Evolutionary conservation across 257 asterid genomes (phyloP), one percentile per base, ranked within the genome.

Genomic region (Solanum peruvianum): DNA sequence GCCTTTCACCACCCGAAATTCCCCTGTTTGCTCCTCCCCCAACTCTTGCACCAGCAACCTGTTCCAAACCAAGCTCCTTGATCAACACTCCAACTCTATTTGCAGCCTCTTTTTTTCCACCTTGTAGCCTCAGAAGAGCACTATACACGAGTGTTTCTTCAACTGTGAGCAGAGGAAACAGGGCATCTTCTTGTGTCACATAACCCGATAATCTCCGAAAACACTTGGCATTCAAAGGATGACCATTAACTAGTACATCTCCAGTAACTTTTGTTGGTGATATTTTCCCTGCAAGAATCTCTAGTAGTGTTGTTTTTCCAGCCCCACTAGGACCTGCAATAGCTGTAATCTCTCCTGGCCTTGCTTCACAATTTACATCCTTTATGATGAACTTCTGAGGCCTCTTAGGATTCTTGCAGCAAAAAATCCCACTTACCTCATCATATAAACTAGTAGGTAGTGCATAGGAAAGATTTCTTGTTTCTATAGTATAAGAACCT

Each of bases 251-350:
- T 9, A 95, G 88, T 10, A 96, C 91, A 45, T 91, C 86, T 9
- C 98, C 99, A 7, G 94, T 93, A 5, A 93, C 91, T 78, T 88
- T 89, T 6, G 60, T 82, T 9, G 90, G 90, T n/a, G 96, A 86
- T 83, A 89, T 83, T 67, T 90, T 91, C 37, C 98, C 98, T 0
- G 96, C 96, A 13, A 96, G 95, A 85, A 96, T 94, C 67, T 94
- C 96, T 3, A 96, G 82, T 37, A 96, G 94, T 1, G 98, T 94
- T 4, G 98, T 93, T 89, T 96, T 96, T 29, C 99, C 99, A 0
- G 99, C 98, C 2, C 99, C 99, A 66, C 99, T 96, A 1, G 99
- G 97, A 37, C 99, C 99, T 5, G 98, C 99, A 39, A 96, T 90
- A 23, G 99, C 99, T 1, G 99, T 96, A 84, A 96, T 86, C 88